Percentiles rank a stretch among this genome's conserved stretches.
Conservation (phyloP, 164 flowering plant species). For the Santalum album region DNA sequence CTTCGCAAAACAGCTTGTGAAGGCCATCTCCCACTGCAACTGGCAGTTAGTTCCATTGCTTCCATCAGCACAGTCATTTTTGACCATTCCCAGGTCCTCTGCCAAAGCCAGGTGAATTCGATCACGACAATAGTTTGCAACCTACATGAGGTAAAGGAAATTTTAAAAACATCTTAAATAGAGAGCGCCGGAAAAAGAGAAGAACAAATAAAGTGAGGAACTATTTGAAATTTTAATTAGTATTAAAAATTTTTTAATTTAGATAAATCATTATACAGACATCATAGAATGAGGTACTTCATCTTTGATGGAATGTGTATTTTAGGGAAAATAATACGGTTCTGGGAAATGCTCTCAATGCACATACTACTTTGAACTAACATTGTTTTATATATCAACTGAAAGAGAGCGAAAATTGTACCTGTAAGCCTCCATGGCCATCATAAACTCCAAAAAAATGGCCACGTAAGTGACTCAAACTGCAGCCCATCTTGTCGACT, state of each 20-base stretch:
- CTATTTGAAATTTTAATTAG: no score
- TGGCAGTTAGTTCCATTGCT: constrained; percentile 14
- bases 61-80: constrained; percentile 10
- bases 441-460: constrained; percentile 46
- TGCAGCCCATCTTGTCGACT: constrained; percentile 19
- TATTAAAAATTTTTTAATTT: no score
- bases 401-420: constrained; percentile 4
- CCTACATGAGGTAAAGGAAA: constrained; percentile 21
- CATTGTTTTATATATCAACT: not conserved
- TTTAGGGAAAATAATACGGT: no score
- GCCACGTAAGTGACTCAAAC: constrained; percentile 22
- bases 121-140: constrained; percentile 39
- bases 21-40: constrained; percentile 30
- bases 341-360: not conserved
- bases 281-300: no score
- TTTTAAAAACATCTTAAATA: no score
- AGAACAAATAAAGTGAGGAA: no score
- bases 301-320: no score
- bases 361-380: not conserved
- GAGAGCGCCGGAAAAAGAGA: no score
- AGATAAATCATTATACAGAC: no score
- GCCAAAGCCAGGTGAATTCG: constrained; percentile 32
- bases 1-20: constrained; percentile 29
- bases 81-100: constrained; percentile 23
- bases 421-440: constrained; percentile 48